Percentiles rank a stretch among this genome's conserved stretches.
Evolutionary conservation across 1,139 yeast genomes (phyloP).

Genomic region (Pichia inconspicua): DNA sequence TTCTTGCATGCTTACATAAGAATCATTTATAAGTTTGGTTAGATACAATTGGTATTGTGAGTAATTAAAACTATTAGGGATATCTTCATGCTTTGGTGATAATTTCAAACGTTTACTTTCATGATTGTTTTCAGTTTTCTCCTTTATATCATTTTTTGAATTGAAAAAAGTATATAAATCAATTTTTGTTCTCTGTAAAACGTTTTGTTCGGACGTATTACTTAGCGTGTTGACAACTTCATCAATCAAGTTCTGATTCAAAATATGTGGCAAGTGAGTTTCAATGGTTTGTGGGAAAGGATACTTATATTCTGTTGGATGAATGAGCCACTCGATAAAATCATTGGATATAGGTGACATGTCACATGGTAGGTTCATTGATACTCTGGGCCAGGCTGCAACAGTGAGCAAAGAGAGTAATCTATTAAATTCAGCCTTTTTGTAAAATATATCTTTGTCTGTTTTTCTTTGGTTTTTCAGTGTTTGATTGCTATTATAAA

Average conservation of each 20-base stretch:
- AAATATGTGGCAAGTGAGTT: conserved; percentile 11
- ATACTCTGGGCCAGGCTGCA: conserved; percentile 5
- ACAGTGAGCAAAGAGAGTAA: conserved; percentile 12
- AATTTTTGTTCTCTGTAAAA: conserved; percentile 12
- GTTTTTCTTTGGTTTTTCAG: background rate
- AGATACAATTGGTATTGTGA: conserved; percentile 20
- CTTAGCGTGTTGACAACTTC: conserved; percentile 1
- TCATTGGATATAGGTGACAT: conserved; percentile 5
- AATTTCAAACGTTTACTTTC: conserved; percentile 10
- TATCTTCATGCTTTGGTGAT: conserved; percentile 2
- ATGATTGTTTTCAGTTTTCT: conserved; percentile 1
- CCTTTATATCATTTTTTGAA: background rate
- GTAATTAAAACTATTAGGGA: conserved; percentile 15
- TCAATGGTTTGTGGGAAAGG: conserved; percentile 6
- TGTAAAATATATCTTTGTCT: background rate
- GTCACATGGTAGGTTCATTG: conserved; percentile 5
- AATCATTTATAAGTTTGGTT: conserved; percentile 16
- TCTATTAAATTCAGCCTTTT: conserved; percentile 9
- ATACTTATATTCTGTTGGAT: conserved; percentile 3
- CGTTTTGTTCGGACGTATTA: conserved; percentile 6
- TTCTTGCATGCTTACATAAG: conserved; percentile 25
- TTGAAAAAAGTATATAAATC: conserved; percentile 18
- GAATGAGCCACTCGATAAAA: conserved; percentile 12
- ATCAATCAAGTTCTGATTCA: conserved; percentile 14
- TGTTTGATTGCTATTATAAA: conserved; percentile 1